Evolutionary conservation across 768 basidiomycete genomes (phyloP).

Genomic region (Lactarius trivialis): DNA sequence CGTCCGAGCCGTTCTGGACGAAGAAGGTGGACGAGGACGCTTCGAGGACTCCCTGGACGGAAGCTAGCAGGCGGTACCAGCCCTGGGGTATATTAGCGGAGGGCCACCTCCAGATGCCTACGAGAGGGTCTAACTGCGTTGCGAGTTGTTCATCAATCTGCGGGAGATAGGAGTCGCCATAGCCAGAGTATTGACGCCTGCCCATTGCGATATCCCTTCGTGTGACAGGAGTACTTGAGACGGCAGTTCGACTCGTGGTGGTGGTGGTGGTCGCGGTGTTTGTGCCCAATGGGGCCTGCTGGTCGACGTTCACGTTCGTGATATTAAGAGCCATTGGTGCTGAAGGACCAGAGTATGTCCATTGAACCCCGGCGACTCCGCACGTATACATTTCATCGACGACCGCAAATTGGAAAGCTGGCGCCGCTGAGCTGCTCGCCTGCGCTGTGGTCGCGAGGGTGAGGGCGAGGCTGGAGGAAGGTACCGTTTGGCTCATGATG

Average conservation of each 20-base stretch:
- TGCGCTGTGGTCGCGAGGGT: background rate
- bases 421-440: background rate
- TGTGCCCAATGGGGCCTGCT: conserved; percentile 18
- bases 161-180: conserved; percentile 10
- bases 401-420: background rate
- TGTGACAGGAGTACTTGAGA: background rate
- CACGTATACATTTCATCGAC: conserved; percentile 34
- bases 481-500: background rate
- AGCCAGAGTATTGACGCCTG: conserved; percentile 9
- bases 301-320: conserved; percentile 33
- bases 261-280: background rate
- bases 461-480: background rate
- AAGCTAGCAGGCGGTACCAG: conserved; percentile 37
- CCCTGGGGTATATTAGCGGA: conserved; percentile 43
- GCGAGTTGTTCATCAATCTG: conserved; percentile 27
- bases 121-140: conserved; percentile 28
- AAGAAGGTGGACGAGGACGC: conserved; percentile 31
- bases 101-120: conserved; percentile 36
- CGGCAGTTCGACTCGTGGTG: conserved; percentile 4
- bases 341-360: conserved; percentile 24
- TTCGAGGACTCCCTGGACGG: conserved; percentile 2
- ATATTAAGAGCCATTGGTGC: conserved; percentile 32
- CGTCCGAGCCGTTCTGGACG: conserved; percentile 33
- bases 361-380: conserved; percentile 27
- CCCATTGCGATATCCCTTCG: background rate